Base-by-base conservation (phyloP, 106 monocot species). In the Allium sativum region DNA sequence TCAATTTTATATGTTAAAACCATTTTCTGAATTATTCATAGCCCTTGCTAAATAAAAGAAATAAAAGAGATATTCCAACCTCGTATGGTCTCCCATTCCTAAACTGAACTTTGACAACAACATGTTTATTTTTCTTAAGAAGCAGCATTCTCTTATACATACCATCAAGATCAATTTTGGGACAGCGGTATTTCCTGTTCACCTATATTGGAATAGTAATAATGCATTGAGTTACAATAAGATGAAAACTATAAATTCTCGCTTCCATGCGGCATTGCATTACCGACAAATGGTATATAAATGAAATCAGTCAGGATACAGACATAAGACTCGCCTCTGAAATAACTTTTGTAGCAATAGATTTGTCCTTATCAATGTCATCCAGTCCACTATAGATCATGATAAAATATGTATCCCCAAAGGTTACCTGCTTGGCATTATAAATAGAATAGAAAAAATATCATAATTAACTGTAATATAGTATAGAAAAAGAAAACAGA, bases 131-230 rank as follows among this genome's bases (percentile, higher is more conserved):
- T 71, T 96, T 96, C 79, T 96, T 91, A 18, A 91, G 75, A 69
- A 96, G 96, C 18, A 96, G 78, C 90, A 96, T 87, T 82, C 96
- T 82, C 61, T 91, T 91, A 78, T 96, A 96, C 59, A 91, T 22
- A 42, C 96, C 96, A 78, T 96, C 96, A 59, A 96, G 87, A 74
- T 91, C 96, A 71, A 96, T 96, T 81, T 96, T 90, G 44, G 91
- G 70, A 65, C 87, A 91, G 48, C 84, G 79, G 61, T 96, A 96
- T 59, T 87, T 96, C 74, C 91, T 96, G 67, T 96, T 96, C 21
- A 95, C 95, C 90, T 95, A 64, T 8, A 64, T 18, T 45, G 21
- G 40, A 21, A 64, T 31, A 0, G 51, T 21, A 8, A 9, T 48
- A 18, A 22, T 18, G 51, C 16, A 5, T 64, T 21, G 51, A 43